These are phyloP conservation scores for Talaromyces sp. DNA, from an alignment of 2,329 filamentous ascomycete species.

Conservation along the genomic window DNA sequence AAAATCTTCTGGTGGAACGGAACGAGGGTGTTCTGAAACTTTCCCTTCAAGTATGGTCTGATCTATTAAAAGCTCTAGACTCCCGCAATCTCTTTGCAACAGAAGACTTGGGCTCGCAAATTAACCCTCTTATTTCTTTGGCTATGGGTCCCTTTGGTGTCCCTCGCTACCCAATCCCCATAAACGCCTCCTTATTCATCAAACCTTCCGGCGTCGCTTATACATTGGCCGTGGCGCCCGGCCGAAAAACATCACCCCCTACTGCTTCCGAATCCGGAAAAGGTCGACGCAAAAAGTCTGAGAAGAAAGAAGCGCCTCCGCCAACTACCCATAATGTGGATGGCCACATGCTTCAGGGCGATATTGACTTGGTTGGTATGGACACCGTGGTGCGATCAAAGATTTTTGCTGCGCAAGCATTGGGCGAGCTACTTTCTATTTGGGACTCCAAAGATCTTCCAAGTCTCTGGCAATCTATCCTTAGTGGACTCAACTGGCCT, in stretches of 20 bases:
- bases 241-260: constrained; percentile 34
- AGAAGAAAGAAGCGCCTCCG: constrained; percentile 68
- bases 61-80: constrained; percentile 65
- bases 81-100: constrained; percentile 57
- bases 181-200: constrained; percentile 84
- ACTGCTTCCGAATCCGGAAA: constrained; percentile 51
- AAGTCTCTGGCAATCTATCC: constrained; percentile 58
- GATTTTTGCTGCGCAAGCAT: constrained; percentile 76
- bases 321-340: constrained; percentile 87
- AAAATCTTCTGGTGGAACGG: constrained; percentile 90
- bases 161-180: constrained; percentile 80
- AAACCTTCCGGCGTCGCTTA: constrained; percentile 88
- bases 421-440: constrained; percentile 74
- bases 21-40: constrained; percentile 75
- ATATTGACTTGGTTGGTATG: constrained; percentile 86
- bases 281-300: constrained; percentile 75
- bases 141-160: constrained; percentile 89
- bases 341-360: constrained; percentile 94
- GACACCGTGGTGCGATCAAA: constrained; percentile 85
- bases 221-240: constrained; percentile 39
- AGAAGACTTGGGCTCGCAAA: constrained; percentile 63
- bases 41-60: constrained; percentile 81
- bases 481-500: constrained; percentile 63
- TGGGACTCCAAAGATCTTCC: constrained; percentile 55
- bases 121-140: constrained; percentile 76